phyloP scores from a whole-genome alignment of 345 rosid species.

The Camelina hispida region DNA sequence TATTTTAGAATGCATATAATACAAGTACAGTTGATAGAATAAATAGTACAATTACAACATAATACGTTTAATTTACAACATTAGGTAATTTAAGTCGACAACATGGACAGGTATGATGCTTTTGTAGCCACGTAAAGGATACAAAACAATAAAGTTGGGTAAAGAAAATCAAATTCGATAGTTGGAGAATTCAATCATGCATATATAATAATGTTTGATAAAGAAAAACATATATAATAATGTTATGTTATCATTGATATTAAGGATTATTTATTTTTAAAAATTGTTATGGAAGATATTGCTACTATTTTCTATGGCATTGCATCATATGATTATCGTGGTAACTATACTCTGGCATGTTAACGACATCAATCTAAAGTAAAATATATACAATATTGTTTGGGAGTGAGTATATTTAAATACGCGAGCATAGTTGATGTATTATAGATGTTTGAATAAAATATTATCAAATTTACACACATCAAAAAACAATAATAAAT shows the following conservation, averaged over 20 bases:
- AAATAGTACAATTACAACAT: too few species aligned
- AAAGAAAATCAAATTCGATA: slow-evolving; percentile 8
- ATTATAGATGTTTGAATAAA: slow-evolving; percentile 10
- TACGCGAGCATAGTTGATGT: slow-evolving; percentile 11
- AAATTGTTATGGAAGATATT: slow-evolving; percentile 16
- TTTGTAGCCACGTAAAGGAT: not conserved
- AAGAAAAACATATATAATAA: not conserved
- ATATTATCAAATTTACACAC: too few species aligned
- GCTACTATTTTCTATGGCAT: slow-evolving; percentile 30
- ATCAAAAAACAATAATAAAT: too few species aligned
- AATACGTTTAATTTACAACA: too few species aligned
- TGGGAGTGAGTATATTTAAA: not conserved
- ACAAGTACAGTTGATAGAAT: too few species aligned
- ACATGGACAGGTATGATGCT: too few species aligned
- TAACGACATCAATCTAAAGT: slow-evolving; percentile 25
- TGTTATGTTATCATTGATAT: not conserved
- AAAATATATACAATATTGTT: slow-evolving; percentile 4
- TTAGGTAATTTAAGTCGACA: too few species aligned
- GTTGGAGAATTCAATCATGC: slow-evolving; percentile 27
- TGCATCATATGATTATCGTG: slow-evolving; percentile 37
- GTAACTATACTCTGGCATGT: slow-evolving; percentile 25
- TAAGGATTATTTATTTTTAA: not conserved
- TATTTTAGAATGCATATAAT: too few species aligned
- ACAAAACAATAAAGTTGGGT: not conserved
- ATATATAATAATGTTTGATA: too few species aligned